Base-by-base conservation (phyloP, 306 rosid species). In the Potentilla sterilis region DNA sequence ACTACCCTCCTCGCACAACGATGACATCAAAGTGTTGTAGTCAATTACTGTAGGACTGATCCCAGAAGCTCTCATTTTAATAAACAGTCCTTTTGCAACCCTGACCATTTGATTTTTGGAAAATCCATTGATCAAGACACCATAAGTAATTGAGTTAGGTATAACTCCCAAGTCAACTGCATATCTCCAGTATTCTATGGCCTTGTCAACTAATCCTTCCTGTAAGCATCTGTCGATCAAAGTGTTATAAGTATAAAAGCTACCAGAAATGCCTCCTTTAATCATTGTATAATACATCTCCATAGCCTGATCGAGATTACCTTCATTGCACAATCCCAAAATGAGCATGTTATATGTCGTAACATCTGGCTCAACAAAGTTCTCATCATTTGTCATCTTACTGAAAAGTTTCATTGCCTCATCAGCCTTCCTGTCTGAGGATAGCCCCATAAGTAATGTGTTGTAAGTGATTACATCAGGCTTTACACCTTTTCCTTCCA, bases 391-490 rank as follows among this genome's bases (percentile, higher is more conserved):
- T 74, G 85, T 72, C 37, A 89, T 81, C 46, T 64, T 35, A 61
- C 77, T 82, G 81, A 83, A 89, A 77, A 92, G 91, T 42, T 80
- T 75, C 74, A 87, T 66, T 49, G 93, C 98, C 86, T 88, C 91
- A 69, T 87, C 85, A 74, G 85, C 81, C 74, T 85, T 85, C 54
- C 87, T 89, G 68, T 78, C 62, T 32, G 46, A 69, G 49, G 88
- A 86, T 16, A 95, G 85, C 46, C 95, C 96, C 80, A 49, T 79
- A 74, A 95, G 77, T 75, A 95, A 79, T 5, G 85, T 86, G 81
- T 80, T 90, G 84, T 90, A 95, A 67, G 97, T 87, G 75, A 90
- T 76, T 66, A 79, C 70, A 68, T 92, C 93, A 63, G 97, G 93
- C 74, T 84, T 88, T 81, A 79, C 83, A 80, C 97, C 93, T 77